phyloP scores from a whole-genome alignment of 139 green algal genomes.

The Medakamo hakoo region DNA sequence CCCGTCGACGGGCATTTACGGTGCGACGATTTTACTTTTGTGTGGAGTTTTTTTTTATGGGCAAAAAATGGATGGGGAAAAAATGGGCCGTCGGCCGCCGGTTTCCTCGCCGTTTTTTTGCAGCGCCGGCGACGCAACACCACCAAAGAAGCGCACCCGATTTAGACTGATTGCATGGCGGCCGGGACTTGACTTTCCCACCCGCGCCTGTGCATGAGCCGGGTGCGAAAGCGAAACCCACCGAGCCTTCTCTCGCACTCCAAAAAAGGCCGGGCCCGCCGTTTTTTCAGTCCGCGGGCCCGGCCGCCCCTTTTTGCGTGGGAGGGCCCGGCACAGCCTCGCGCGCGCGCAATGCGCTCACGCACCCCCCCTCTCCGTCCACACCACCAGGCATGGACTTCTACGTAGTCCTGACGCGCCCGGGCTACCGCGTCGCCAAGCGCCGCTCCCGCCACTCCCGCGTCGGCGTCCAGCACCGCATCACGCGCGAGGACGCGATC shows the following conservation, averaged over 20 bases:
- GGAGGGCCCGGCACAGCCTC: no score
- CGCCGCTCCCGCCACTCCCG: slow-evolving; percentile 36
- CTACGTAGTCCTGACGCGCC: slow-evolving; percentile 92
- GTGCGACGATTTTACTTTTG: no score
- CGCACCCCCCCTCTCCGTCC: background rate
- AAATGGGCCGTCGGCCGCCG: no score
- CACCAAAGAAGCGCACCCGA: no score
- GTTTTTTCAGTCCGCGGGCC: no score
- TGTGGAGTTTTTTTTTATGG: background rate
- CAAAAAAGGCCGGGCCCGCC: no score
- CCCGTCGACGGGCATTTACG: slow-evolving; percentile 97
- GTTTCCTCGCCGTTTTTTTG: no score
- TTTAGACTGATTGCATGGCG: slow-evolving; percentile 44
- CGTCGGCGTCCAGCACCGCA: slow-evolving; percentile 66
- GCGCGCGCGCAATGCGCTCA: no score
- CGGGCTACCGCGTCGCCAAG: slow-evolving; percentile 82
- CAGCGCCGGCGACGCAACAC: no score
- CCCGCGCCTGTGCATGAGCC: slow-evolving; percentile 30
- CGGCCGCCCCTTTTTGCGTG: no score
- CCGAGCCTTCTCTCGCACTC: no score
- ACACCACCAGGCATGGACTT: slow-evolving; percentile 91
- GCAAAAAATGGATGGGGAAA: no score
- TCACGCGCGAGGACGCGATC: slow-evolving; percentile 96
- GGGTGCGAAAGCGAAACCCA: slow-evolving; percentile 23
- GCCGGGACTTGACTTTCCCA: slow-evolving; percentile 2